Evolutionary conservation across 805 yeast species (phyloP), one percentile per base, ranked within the genome.

Genomic region (Wickerhamomyces chaumierensis): DNA sequence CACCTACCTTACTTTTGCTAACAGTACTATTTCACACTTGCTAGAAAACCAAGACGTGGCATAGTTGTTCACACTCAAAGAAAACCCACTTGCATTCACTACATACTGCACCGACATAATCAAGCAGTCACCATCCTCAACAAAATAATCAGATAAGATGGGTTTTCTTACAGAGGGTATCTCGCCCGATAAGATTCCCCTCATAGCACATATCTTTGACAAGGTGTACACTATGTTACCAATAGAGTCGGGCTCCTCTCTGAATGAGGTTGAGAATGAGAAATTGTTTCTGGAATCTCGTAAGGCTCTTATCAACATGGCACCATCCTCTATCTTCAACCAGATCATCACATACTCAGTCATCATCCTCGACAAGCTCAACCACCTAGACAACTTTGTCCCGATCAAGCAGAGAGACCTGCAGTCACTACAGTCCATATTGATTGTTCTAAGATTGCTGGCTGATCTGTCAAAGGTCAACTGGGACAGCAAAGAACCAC

Each of bases 391-490:
- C 27, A 45, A 46, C 31, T 46, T 48, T 28, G 39, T 48, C 7
- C 43, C 57, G 2, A 31, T 62, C 12, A 46, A 43, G 21, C 59
- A 60, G 33, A 46, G 65, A 27, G 43, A 39, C 18, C 38, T 41
- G 4, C 18, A 50, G 2, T 53, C 63, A 23, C 35, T 62, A 17
- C 49, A 56, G 12, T 63, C 75, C 0, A 45, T 66, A 2, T 46
- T 62, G 18, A 51, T 66, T 2, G 37, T 69, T 9, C 38, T 67
- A 11, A 52, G 66, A 36, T 52, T 72, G 20, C 42, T 71, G 17
- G 58, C 68, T 11, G 68, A 63, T 42, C 46, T 62, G n/a, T 43
- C 59, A 32, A 69, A 66, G 41, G 48, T 53, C 19, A 57, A 55
- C 39, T 66, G 71, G 71, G 62, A 57, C 28, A 51, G 58, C 18